Conservation (phyloP, 495 filamentous ascomycete genomes). For the Monascus purpureus region DNA sequence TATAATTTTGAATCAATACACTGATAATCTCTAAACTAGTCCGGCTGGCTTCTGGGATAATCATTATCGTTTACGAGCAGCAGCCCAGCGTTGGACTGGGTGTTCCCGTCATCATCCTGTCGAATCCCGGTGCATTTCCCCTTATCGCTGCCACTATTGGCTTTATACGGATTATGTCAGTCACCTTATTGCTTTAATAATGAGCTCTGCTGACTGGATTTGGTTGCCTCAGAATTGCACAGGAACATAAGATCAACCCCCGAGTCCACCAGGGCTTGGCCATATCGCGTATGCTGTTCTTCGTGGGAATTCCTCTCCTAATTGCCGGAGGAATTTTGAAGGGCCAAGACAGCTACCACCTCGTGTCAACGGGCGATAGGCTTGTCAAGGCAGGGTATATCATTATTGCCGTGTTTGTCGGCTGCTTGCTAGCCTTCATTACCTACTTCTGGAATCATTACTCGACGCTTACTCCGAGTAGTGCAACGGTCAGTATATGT, state of each 20-base stretch:
- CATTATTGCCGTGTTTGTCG: slow-evolving; percentile 12
- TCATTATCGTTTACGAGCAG: slow-evolving; percentile 11
- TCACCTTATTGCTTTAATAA: not conserved
- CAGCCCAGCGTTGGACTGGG: slow-evolving; percentile 7
- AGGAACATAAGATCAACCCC: slow-evolving; percentile 3
- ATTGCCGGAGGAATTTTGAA: slow-evolving; percentile 12
- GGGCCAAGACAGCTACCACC: slow-evolving; percentile 7
- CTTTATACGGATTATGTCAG: slow-evolving; percentile 15
- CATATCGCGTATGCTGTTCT: slow-evolving; percentile 11
- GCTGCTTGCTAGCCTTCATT: slow-evolving; percentile 9
- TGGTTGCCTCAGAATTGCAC: slow-evolving; percentile 1
- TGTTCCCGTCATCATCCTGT: slow-evolving; percentile 11
- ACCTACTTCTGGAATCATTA: slow-evolving; percentile 11
- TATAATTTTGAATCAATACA: not conserved
- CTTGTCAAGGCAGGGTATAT: slow-evolving; percentile 16
- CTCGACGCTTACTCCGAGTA: slow-evolving; percentile 4
- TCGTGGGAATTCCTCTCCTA: slow-evolving; percentile 10
- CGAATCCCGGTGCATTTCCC: slow-evolving; percentile 14
- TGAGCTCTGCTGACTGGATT: not conserved
- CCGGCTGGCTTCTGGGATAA: slow-evolving; percentile 9
- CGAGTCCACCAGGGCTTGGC: slow-evolving; percentile 5
- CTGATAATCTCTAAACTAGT: slow-evolving; percentile 2
- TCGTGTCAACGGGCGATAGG: slow-evolving; percentile 6
- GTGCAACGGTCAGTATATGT: slow-evolving; percentile 4
- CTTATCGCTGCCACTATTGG: slow-evolving; percentile 14